Conservation (phyloP, 1,284 basidiomycete species). For the Pascua sp. region DNA sequence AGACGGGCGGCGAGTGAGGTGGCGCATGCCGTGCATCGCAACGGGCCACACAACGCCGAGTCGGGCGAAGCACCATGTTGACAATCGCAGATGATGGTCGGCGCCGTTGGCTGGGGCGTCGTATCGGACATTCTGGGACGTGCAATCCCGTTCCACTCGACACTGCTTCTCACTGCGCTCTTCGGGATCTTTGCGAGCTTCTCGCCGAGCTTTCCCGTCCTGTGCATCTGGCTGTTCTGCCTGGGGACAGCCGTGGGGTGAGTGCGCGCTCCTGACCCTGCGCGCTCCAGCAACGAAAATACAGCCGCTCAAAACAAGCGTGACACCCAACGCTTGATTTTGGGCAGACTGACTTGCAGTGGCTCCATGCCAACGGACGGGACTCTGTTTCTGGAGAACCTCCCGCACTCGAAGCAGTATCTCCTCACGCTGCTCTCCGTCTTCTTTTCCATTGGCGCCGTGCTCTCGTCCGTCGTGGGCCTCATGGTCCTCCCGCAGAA, state of each 20-base stretch:
- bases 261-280: conserved; percentile 9
- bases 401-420: conserved; percentile 86
- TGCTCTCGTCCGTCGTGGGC: conserved; percentile 73
- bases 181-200: conserved; percentile 83
- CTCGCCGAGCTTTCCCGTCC: conserved; percentile 63
- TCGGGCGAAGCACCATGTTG: not conserved
- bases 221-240: conserved; percentile 78
- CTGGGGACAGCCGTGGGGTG: conserved; percentile 77
- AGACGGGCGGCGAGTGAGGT: not conserved
- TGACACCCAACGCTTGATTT: too few species aligned
- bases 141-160: conserved; percentile 84
- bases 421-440: conserved; percentile 91
- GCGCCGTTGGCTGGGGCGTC: conserved; percentile 86
- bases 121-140: conserved; percentile 82
- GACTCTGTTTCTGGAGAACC: conserved; percentile 87
- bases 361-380: conserved; percentile 95
- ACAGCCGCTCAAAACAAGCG: too few species aligned
- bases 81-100: conserved; percentile 84
- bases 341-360: conserved; percentile 16
- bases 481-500: conserved; percentile 70
- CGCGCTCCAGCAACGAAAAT: too few species aligned
- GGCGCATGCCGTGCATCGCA: too few species aligned
- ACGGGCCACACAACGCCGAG: not conserved
- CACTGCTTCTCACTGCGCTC: conserved; percentile 80
- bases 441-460: conserved; percentile 89